These are phyloP conservation scores for Hypoxylon subgilvum DNA, from an alignment of 495 filamentous ascomycete genomes.

Conservation along the genomic window DNA sequence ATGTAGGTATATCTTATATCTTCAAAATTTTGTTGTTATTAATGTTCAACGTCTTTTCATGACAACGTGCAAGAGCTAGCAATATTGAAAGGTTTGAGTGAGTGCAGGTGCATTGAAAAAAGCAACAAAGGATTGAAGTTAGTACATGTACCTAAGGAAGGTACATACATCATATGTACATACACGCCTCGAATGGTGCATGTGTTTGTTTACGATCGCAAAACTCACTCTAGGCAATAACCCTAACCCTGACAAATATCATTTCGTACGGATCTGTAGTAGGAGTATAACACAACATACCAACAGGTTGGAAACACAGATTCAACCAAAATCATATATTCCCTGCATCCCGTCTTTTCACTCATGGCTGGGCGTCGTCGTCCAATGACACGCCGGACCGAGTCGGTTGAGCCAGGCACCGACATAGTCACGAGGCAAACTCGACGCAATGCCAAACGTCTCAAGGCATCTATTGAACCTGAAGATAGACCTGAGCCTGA, in stretches of 20 bases:
- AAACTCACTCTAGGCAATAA: constrained; percentile 3
- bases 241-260: constrained; percentile 22
- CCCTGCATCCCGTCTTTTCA: neutral
- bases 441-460: constrained; percentile 27
- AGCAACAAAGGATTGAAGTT: too few species aligned
- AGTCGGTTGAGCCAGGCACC: constrained; percentile 16
- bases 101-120: too few species aligned
- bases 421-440: constrained; percentile 25
- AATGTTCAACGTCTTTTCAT: too few species aligned
- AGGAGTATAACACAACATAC: too few species aligned
- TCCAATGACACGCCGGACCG: constrained; percentile 28
- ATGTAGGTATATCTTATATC: too few species aligned
- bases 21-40: too few species aligned
- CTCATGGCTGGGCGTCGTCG: constrained; percentile 35
- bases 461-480: constrained; percentile 8
- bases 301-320: too few species aligned
- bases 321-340: neutral
- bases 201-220: constrained; percentile 2
- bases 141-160: neutral
- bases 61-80: too few species aligned
- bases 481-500: constrained; percentile 6
- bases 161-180: neutral
- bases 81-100: too few species aligned
- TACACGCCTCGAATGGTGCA: too few species aligned
- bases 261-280: too few species aligned